A percentile compares a stretch with the other conserved stretches of the same genome.
Conservation (phyloP, 139 green algal genomes). For the Micromonas commoda region DNA sequence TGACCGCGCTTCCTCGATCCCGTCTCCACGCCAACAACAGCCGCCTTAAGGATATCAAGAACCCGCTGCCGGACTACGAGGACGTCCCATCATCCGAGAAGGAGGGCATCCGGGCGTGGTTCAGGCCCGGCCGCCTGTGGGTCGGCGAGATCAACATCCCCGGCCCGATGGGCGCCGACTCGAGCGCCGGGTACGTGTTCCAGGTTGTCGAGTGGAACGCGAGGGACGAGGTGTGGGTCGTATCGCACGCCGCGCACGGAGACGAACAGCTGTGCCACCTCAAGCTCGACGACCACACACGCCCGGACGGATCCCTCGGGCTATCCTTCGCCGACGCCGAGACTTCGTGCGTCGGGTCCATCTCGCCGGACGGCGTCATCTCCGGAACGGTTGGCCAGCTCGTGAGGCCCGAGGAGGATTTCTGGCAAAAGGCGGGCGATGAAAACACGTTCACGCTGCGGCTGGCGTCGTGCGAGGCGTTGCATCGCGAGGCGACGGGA, state of each 20-base stretch:
- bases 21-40: no score
- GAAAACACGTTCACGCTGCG: slow-evolving; percentile 7
- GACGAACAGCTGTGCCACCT: slow-evolving; percentile 27
- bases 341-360: slow-evolving; percentile 5
- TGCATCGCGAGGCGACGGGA: background rate
- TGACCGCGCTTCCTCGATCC: no score
- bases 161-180: background rate
- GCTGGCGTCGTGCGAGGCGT: background rate
- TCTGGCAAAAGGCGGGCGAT: background rate
- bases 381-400: background rate
- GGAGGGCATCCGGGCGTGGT: background rate
- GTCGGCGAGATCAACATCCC: slow-evolving; percentile 10
- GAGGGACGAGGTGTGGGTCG: background rate
- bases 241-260: slow-evolving; percentile 21
- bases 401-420: background rate
- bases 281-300: background rate
- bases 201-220: slow-evolving; percentile 1
- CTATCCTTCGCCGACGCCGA: slow-evolving; percentile 22
- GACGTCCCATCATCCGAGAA: background rate
- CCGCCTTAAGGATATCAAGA: background rate
- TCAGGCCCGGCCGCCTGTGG: slow-evolving; percentile 1
- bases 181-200: background rate
- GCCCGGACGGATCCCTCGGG: background rate
- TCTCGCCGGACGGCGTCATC: slow-evolving; percentile 1
- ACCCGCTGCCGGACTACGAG: background rate